Percentiles rank a stretch among this genome's conserved stretches.
Evolutionary conservation across 495 filamentous ascomycete genomes (phyloP).

Genomic region (Aspergillus wentii): DNA sequence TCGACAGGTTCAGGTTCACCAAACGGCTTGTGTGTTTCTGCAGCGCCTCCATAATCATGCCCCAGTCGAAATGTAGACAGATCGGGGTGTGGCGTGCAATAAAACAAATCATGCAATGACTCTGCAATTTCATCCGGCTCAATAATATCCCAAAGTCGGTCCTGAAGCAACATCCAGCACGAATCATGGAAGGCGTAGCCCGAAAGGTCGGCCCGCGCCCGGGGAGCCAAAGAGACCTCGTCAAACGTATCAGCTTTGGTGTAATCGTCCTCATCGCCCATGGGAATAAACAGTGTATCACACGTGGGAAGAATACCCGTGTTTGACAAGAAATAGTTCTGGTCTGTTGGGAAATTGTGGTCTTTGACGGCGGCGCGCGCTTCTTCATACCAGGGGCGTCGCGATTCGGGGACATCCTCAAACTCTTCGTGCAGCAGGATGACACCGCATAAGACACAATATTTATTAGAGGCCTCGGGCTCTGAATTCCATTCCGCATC

Average conservation of each 20-base stretch:
- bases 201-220: neutral
- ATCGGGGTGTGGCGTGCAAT: neutral
- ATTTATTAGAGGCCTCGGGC: too few relatives aligned
- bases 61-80: neutral
- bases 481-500: too few relatives aligned
- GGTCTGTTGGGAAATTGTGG: too few relatives aligned
- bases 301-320: neutral
- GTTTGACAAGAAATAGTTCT: neutral
- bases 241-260: neutral
- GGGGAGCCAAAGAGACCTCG: neutral
- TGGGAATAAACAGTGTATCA: neutral
- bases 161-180: conserved; percentile 1
- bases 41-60: conserved; percentile 1
- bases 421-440: neutral
- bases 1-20: neutral
- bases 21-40: neutral
- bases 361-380: neutral
- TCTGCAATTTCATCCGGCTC: neutral
- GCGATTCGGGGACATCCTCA: neutral
- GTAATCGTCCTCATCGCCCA: neutral
- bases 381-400: conserved; percentile 1
- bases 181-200: conserved; percentile 1
- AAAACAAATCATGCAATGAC: neutral
- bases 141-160: neutral
- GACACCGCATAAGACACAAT: neutral